phyloP scores from a whole-genome alignment of 2,329 filamentous ascomycete genomes.

The Drechmeria coniospora region DNA sequence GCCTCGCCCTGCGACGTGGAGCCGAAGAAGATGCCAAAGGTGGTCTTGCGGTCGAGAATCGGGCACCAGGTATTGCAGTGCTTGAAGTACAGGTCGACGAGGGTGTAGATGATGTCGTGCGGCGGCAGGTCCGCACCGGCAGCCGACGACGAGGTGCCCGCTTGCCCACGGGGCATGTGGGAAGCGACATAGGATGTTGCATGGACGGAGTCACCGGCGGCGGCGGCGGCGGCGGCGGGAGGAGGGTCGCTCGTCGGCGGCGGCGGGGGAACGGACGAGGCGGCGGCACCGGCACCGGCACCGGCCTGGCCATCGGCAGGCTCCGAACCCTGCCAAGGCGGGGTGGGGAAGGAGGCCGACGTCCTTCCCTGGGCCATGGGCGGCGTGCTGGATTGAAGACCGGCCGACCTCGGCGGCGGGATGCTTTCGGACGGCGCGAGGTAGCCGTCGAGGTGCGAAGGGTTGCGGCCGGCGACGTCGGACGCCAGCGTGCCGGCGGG shows the following conservation, averaged over 20 bases:
- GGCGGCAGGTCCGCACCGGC: slow-evolving; percentile 37
- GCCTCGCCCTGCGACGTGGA: slow-evolving; percentile 22
- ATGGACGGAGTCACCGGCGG: no score
- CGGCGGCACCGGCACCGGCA: no score
- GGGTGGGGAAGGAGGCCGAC: slow-evolving; percentile 21
- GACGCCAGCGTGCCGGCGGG: slow-evolving; percentile 12
- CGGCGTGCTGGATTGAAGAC: slow-evolving; percentile 6
- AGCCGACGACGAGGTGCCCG: slow-evolving; percentile 15
- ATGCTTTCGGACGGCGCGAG: slow-evolving; percentile 8
- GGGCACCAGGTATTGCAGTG: slow-evolving; percentile 46
- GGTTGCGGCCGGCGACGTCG: slow-evolving; percentile 20
- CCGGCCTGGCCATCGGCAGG: slow-evolving; percentile 17
- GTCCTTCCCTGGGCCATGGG: slow-evolving; percentile 18
- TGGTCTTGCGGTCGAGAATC: slow-evolving; percentile 27
- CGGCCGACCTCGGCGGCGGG: slow-evolving; percentile 6
- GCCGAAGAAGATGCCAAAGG: slow-evolving; percentile 23
- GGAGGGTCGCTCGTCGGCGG: no score
- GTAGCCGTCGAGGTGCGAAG: slow-evolving; percentile 13
- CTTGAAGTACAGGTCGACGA: slow-evolving; percentile 48
- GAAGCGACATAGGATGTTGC: no score
- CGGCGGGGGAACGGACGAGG: no score
- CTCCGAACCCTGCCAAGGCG: slow-evolving; percentile 11
- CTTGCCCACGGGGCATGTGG: slow-evolving; percentile 4
- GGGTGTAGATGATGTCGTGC: slow-evolving; percentile 41
- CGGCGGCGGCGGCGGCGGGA: no score